phyloP scores from a whole-genome alignment of 2,329 filamentous ascomycete genomes.

The Hypoxylon sp. region DNA sequence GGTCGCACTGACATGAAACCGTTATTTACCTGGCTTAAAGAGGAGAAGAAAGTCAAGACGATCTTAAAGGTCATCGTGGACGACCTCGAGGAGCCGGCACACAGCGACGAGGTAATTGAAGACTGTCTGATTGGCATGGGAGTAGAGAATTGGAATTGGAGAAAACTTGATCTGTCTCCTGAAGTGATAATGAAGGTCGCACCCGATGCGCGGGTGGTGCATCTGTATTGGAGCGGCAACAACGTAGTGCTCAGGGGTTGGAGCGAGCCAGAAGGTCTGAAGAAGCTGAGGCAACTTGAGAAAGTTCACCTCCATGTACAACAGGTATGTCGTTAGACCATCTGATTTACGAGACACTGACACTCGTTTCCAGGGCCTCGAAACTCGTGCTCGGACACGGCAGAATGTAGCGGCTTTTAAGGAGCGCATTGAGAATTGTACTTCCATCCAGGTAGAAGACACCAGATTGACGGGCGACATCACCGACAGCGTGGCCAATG shows the following conservation, averaged over 20 bases:
- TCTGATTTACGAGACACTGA: neutral
- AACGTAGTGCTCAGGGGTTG: conserved; percentile 10
- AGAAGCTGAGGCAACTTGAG: conserved; percentile 4
- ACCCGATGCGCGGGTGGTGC: conserved; percentile 6
- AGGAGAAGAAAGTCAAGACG: conserved; percentile 11
- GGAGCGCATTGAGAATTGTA: conserved; percentile 1
- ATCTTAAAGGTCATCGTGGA: conserved; percentile 9
- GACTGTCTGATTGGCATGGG: conserved; percentile 5
- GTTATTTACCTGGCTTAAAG: conserved; percentile 5
- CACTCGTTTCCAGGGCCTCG: conserved; percentile 3
- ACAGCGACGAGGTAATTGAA: conserved; percentile 7
- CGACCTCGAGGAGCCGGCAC: conserved; percentile 8
- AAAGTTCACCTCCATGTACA: conserved; percentile 16
- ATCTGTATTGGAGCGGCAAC: conserved; percentile 16
- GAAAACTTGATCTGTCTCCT: conserved; percentile 6
- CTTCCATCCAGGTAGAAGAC: neutral
- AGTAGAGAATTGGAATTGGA: conserved; percentile 11
- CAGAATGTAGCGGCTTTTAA: conserved; percentile 8
- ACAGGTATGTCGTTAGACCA: neutral
- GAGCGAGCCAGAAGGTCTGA: conserved; percentile 15
- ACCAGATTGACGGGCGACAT: neutral
- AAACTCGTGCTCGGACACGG: conserved; percentile 3
- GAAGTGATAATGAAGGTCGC: conserved; percentile 12
- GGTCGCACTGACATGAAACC: conserved; percentile 9
- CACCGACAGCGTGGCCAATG: neutral